A percentile compares a stretch with the other conserved stretches of the same genome.
Evolutionary conservation across 768 basidiomycete genomes (phyloP).

Genomic region (Boletus subcaerulescens): DNA sequence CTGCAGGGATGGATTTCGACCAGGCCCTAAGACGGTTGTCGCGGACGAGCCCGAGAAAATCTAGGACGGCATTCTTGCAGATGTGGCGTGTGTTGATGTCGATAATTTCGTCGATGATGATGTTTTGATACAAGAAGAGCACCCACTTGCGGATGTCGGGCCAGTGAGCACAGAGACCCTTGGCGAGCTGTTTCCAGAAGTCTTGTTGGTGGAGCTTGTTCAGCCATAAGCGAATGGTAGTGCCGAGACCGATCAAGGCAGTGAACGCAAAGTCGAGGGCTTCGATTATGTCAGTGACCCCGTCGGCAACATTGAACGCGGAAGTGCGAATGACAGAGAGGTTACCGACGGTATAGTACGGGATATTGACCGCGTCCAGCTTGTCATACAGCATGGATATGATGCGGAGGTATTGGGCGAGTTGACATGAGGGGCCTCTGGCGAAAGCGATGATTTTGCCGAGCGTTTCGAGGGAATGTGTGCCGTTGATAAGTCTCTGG

Average conservation of each 20-base stretch:
- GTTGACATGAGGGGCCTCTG: slow-evolving; percentile 7
- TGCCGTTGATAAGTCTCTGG: slow-evolving; percentile 15
- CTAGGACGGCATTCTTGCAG: slow-evolving; percentile 25
- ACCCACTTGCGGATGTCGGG: slow-evolving; percentile 27
- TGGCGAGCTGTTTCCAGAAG: slow-evolving; percentile 11
- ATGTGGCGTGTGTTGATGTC: slow-evolving; percentile 9
- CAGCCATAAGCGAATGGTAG: slow-evolving; percentile 23
- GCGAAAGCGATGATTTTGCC: slow-evolving; percentile 12
- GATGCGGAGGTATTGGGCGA: slow-evolving; percentile 22
- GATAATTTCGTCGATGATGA: slow-evolving; percentile 8
- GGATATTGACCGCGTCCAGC: slow-evolving; percentile 20
- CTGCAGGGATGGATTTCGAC: slow-evolving; percentile 21
- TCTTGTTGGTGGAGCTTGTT: slow-evolving; percentile 8
- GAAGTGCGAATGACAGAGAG: too few relatives aligned
- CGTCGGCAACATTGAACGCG: neutral
- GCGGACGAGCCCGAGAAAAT: slow-evolving; percentile 26
- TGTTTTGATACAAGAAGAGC: slow-evolving; percentile 18
- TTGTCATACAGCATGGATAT: slow-evolving; percentile 20
- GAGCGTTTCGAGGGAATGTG: slow-evolving; percentile 13
- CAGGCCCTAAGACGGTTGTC: slow-evolving; percentile 23
- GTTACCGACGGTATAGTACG: neutral
- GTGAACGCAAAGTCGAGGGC: slow-evolving; percentile 12
- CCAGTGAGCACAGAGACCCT: slow-evolving; percentile 17
- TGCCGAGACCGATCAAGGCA: slow-evolving; percentile 18
- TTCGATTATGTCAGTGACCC: neutral